Conservation (phyloP, 129 eudicot genomes). For the Flaveria linearis region DNA sequence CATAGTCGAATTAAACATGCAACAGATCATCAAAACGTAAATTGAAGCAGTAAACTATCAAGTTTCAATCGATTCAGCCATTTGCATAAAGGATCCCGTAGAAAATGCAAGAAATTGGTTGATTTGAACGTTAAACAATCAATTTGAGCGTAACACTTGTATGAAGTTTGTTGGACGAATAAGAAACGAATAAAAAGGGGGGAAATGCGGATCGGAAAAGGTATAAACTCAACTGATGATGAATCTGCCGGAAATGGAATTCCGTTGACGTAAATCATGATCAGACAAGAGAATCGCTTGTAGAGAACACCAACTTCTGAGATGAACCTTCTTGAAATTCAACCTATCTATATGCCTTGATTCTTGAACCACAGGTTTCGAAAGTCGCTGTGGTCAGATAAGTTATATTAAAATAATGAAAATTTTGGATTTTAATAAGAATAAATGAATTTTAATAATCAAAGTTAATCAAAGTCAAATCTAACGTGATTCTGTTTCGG, state of each 20-base stretch:
- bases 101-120: conserved; percentile 1
- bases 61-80: not conserved
- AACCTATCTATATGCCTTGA: not conserved
- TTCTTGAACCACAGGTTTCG: not conserved
- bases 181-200: too few relatives aligned
- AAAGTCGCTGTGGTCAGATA: not conserved
- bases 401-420: too few relatives aligned
- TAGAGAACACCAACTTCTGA: not conserved
- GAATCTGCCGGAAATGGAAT: conserved; percentile 43
- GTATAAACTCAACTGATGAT: conserved; percentile 41
- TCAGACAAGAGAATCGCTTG: not conserved
- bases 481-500: too few relatives aligned
- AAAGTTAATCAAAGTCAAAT: too few relatives aligned
- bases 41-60: not conserved
- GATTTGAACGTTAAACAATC: conserved; percentile 12
- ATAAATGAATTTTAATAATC: too few relatives aligned
- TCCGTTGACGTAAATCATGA: conserved; percentile 56
- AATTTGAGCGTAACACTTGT: not conserved
- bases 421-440: too few relatives aligned
- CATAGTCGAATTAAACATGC: not conserved
- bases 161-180: too few relatives aligned
- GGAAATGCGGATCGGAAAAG: conserved; percentile 8
- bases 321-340: not conserved
- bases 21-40: conserved; percentile 22
- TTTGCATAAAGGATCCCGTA: not conserved